Evolutionary conservation across 176 grass and related monocot species (phyloP).

Genomic region (Themeda triandra): DNA sequence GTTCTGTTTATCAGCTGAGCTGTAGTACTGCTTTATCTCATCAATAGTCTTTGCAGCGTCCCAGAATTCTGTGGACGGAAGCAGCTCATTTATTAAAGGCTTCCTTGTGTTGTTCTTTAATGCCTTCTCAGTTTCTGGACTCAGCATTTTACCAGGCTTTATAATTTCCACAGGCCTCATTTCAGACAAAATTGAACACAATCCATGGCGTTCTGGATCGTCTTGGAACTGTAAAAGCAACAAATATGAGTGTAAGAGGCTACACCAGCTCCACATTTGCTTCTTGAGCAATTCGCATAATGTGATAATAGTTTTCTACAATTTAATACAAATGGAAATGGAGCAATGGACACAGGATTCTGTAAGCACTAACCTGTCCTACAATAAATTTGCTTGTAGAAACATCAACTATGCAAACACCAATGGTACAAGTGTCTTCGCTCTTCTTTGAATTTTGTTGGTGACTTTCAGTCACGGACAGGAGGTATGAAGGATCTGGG

Average conservation of each 20-base stretch:
- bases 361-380: slow-evolving; percentile 67
- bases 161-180: slow-evolving; percentile 91
- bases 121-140: slow-evolving; percentile 78
- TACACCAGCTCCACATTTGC: not conserved
- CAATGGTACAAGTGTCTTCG: slow-evolving; percentile 51
- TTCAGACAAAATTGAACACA: slow-evolving; percentile 89
- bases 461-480: slow-evolving; percentile 75
- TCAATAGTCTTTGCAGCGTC: slow-evolving; percentile 64
- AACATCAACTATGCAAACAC: slow-evolving; percentile 90
- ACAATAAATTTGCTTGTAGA: slow-evolving; percentile 96
- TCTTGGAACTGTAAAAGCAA: slow-evolving; percentile 77
- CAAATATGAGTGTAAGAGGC: slow-evolving; percentile 27
- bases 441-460: slow-evolving; percentile 37
- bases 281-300: not conserved
- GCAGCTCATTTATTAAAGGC: slow-evolving; percentile 74
- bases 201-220: slow-evolving; percentile 64
- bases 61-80: slow-evolving; percentile 81
- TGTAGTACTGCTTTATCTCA: slow-evolving; percentile 73
- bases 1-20: slow-evolving; percentile 23
- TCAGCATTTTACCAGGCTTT: slow-evolving; percentile 69
- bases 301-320: slow-evolving; percentile 8
- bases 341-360: not conserved
- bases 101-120: slow-evolving; percentile 78
- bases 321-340: slow-evolving; percentile 22
- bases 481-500: slow-evolving; percentile 79